Conservation (phyloP, 169 alveolate species). For the Eimeria falciformis region DNA sequence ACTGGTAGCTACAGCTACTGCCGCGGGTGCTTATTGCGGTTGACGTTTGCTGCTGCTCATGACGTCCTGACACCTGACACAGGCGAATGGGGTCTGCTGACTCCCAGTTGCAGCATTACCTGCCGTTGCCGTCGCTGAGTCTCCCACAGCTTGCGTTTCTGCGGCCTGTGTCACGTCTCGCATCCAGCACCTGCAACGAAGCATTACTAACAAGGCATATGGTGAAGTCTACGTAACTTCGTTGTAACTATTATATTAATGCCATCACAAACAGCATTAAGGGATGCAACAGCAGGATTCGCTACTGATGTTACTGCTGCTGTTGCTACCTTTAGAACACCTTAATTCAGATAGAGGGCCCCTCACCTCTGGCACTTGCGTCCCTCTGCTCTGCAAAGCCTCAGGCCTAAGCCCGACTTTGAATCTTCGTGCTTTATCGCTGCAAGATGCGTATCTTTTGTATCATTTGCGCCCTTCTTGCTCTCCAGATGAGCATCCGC, state of each 20-base stretch:
- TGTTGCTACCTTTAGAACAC: no score
- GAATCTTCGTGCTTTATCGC: slow-evolving; percentile 8
- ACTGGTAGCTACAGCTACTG: not conserved
- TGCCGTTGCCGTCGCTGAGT: slow-evolving; percentile 9
- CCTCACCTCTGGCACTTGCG: slow-evolving; percentile 62
- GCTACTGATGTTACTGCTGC: no score
- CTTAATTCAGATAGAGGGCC: not conserved
- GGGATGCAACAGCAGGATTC: no score
- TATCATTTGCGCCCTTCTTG: not conserved
- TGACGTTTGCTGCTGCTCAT: slow-evolving; percentile 9
- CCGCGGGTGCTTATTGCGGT: not conserved
- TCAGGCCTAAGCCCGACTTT: slow-evolving; percentile 27
- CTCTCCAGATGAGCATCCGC: not conserved
- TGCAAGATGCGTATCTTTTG: slow-evolving; percentile 5
- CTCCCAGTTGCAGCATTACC: not conserved
- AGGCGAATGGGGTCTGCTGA: slow-evolving; percentile 27
- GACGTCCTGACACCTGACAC: slow-evolving; percentile 57
- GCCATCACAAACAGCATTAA: no score
- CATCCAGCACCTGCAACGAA: slow-evolving; percentile 56
- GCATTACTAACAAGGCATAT: not conserved
- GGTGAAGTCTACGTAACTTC: no score
- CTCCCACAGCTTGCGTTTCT: not conserved
- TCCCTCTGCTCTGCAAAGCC: slow-evolving; percentile 62
- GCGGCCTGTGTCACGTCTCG: not conserved
- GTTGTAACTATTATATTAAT: no score